Conservation (phyloP, 441 rosid genomes). For the Arabidopsis lyrata region DNA sequence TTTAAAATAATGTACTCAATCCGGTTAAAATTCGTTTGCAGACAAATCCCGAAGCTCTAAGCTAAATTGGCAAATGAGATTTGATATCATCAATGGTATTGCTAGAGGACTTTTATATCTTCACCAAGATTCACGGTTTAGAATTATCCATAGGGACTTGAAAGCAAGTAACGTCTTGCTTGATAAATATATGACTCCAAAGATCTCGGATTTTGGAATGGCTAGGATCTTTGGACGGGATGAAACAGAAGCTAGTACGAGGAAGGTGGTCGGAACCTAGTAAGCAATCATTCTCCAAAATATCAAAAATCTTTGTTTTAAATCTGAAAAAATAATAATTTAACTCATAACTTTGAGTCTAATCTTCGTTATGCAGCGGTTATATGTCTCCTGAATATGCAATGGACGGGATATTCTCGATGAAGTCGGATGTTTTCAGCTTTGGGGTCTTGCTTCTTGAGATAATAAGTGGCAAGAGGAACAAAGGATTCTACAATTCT, state of each 20-base stretch:
- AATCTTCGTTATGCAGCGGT: slow-evolving; percentile 49
- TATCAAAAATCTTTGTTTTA: too few relatives aligned
- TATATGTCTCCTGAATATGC: slow-evolving; percentile 85
- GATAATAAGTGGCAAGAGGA: background rate
- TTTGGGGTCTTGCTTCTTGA: slow-evolving; percentile 51
- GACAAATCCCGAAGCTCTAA: slow-evolving; percentile 46
- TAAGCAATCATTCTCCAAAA: background rate
- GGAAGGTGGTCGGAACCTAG: background rate
- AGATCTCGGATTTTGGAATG: slow-evolving; percentile 78
- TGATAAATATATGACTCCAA: slow-evolving; percentile 60
- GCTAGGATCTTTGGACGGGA: slow-evolving; percentile 71
- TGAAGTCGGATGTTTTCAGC: slow-evolving; percentile 70
- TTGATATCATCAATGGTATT: slow-evolving; percentile 57
- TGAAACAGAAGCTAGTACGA: slow-evolving; percentile 4
- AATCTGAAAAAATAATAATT: too few relatives aligned
- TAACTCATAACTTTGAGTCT: too few relatives aligned
- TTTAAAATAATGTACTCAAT: too few relatives aligned
- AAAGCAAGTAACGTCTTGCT: slow-evolving; percentile 72
- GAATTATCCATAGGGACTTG: slow-evolving; percentile 70
- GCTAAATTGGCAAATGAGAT: slow-evolving; percentile 57
- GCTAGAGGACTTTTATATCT: slow-evolving; percentile 70
- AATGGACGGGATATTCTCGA: slow-evolving; percentile 66
- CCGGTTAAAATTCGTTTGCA: too few relatives aligned
- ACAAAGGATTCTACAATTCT: background rate
- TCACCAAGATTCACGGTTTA: slow-evolving; percentile 68